Base-by-base conservation (phyloP, 768 basidiomycete species). In the Lactifluus subvellereus region DNA sequence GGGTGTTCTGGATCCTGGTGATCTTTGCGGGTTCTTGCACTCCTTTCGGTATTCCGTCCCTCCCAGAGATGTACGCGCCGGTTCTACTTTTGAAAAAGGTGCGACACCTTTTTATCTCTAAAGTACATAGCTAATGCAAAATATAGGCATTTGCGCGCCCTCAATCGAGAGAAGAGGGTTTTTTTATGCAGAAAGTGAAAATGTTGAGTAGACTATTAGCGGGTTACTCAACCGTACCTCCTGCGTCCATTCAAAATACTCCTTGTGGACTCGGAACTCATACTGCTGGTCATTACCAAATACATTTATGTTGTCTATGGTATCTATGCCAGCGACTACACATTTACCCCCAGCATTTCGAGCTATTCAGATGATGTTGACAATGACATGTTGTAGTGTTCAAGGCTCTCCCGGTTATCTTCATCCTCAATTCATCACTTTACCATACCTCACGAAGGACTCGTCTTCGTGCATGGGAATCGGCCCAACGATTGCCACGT, bases 161-260 rank as follows among this genome's bases (percentile, higher is more conserved):
- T 75, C 22, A 77, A 83, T 35, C 82, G 83, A 0, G 76, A 72
- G 4, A 71, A 64, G 20, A 76, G 76, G 43, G 66, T 78, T 45
- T 58, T 58, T 81, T 13, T 84, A 81, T 59, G 81, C 83, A 0
- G 82, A 84, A 61, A 83, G 84, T 58, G 87, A 88, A 69, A 9
- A 45, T 6, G 77, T 76, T 48, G 75, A 80, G 54, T 82, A 82
- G 82, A 80, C 82, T 0, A n/a, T 77, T 18, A 72, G 67, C 40
- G 80, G 81, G n/a, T 67, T 87, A 43, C 16, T 84, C 27, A 74
- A 80, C 52, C 79, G 84, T 32, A 86, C 84, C 0, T 87, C 35
- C 77, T 78, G 63, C 77, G 84, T 0, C 86, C 86, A 0, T 81
- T 85, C 73, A 68, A 77, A 51, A 84, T 89, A 82, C 79, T 88